Conservation (phyloP, 2,329 filamentous ascomycete species). For the Polytolypa hystricis region DNA sequence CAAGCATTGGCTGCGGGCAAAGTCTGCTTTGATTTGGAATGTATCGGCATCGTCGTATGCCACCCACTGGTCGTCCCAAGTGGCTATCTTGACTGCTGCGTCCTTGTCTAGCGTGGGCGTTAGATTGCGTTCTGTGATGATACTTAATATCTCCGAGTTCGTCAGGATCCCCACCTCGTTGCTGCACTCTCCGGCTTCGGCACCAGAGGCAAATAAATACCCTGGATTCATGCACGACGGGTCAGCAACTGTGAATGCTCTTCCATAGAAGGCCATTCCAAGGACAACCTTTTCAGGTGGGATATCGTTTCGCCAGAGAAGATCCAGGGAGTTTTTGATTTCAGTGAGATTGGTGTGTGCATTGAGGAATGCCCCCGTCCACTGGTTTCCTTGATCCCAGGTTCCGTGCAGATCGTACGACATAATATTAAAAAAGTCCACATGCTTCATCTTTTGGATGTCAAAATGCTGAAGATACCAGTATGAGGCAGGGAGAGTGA, state of each 20-base stretch:
- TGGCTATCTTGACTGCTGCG: slow-evolving; percentile 19
- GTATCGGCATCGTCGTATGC: slow-evolving; percentile 25
- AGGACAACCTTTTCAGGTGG: slow-evolving; percentile 19
- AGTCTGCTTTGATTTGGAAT: slow-evolving; percentile 23
- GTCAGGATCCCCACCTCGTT: slow-evolving; percentile 20
- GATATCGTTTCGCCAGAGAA: slow-evolving; percentile 20
- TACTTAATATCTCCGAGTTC: slow-evolving; percentile 22
- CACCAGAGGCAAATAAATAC: slow-evolving; percentile 21
- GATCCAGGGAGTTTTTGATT: slow-evolving; percentile 17
- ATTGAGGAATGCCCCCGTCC: slow-evolving; percentile 14
- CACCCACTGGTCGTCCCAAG: slow-evolving; percentile 21
- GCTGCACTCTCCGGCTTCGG: slow-evolving; percentile 19
- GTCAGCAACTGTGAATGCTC: slow-evolving; percentile 15
- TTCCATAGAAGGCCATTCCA: slow-evolving; percentile 22
- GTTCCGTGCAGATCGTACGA: slow-evolving; percentile 20
- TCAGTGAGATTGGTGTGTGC: slow-evolving; percentile 26
- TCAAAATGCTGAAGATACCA: slow-evolving; percentile 24
- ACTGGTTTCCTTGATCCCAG: slow-evolving; percentile 17
- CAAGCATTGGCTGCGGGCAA: slow-evolving; percentile 21
- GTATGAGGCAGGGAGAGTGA: slow-evolving; percentile 18
- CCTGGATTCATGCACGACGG: slow-evolving; percentile 19
- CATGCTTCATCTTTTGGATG: slow-evolving; percentile 8
- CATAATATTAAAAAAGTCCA: slow-evolving; percentile 23
- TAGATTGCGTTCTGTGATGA: slow-evolving; percentile 16
- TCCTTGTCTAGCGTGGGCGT: slow-evolving; percentile 14